Conservation (phyloP, 2,329 filamentous ascomycete species). For the Diaporthe capsici region DNA sequence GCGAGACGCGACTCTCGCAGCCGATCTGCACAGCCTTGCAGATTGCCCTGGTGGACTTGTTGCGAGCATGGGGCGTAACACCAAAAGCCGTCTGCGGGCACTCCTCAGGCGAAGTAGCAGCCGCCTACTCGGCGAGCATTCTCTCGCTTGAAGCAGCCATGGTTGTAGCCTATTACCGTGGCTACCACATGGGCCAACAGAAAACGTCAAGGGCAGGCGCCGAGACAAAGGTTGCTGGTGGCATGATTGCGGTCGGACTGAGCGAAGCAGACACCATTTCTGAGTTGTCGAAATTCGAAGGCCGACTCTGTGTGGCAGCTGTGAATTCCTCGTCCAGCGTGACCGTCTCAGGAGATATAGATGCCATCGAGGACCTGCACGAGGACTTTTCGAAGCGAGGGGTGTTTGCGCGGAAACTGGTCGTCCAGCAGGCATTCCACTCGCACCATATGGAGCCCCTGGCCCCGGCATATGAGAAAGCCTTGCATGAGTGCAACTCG, state of each 20-base stretch:
- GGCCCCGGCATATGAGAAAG: constrained; percentile 42
- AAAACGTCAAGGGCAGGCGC: rapidly evolving
- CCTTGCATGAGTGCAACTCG: constrained; percentile 24
- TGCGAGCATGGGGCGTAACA: constrained; percentile 44
- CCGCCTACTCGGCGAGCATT: constrained; percentile 6
- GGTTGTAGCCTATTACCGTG: constrained; percentile 29
- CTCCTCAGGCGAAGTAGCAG: constrained; percentile 43
- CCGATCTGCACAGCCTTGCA: constrained; percentile 56
- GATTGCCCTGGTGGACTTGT: constrained; percentile 53
- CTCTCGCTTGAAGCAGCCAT: constrained; percentile 19
- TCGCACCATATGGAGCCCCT: constrained; percentile 48
- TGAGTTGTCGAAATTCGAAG: constrained; percentile 44
- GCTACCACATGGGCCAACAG: constrained; percentile 6
- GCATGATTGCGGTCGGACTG: constrained; percentile 63
- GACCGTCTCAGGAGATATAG: constrained; percentile 53
- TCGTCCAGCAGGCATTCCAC: constrained; percentile 50
- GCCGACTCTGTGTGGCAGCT: constrained; percentile 49
- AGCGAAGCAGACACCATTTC: constrained; percentile 52
- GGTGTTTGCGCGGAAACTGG: constrained; percentile 44
- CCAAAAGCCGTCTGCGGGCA: constrained; percentile 48
- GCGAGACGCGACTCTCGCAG: constrained; percentile 29
- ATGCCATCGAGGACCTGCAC: constrained; percentile 41
- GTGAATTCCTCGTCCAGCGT: constrained; percentile 54
- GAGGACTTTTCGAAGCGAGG: constrained; percentile 38
- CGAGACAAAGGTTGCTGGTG: constrained; percentile 47